Evolutionary conservation across 1,284 basidiomycete species (phyloP), one percentile per base, ranked within the genome.

Genomic region (Microbotryomycetes sp.): DNA sequence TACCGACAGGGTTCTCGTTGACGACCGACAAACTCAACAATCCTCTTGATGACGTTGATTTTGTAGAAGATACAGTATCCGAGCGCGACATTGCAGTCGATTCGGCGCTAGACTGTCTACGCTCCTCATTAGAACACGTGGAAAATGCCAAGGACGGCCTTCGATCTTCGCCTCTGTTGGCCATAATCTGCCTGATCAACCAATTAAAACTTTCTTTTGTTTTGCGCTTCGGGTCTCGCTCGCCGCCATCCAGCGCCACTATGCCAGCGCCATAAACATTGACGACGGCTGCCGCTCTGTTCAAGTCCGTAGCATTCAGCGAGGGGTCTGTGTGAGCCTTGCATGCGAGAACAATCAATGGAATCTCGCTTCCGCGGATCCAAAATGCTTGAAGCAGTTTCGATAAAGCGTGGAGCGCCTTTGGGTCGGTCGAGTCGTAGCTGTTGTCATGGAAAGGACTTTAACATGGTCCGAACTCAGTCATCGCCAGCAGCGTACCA

Each of bases 271-370:
- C 68, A 45, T 70, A 73, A 5, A 70, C 62, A 53, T 70, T 72
- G 55, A 70, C 71, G 1, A 72, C 55, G 23, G 64, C 62, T 2
- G 72, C 67, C 0, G 70, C 71, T 23, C 66, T 63, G 28, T 58
- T 54, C 11, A 68, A 71, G 50, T 70, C 67, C n/a, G 55, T 60
- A 16, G 61, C 67, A 46, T 61, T 57, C 15, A 45, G 28, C 2
- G 41, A 50, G 11, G 26, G 57, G 15, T 67, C 61, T 23, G 60
- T 49, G 11, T 49, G n/a, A 16, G 72, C 71, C 45, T 74, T 73
- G 55, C 72, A 73, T 0, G 71, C 73, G 27, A 73, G 61, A 5
- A 73, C 73, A 54, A 74, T 71, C 31, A 73, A 57, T 3, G 65
- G 65, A 6, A 64, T 54, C 24, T 65, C 65, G 6, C 64, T 63